Base-by-base conservation (phyloP, 345 rosid genomes). In the Excoecaria cochinchinensis region DNA sequence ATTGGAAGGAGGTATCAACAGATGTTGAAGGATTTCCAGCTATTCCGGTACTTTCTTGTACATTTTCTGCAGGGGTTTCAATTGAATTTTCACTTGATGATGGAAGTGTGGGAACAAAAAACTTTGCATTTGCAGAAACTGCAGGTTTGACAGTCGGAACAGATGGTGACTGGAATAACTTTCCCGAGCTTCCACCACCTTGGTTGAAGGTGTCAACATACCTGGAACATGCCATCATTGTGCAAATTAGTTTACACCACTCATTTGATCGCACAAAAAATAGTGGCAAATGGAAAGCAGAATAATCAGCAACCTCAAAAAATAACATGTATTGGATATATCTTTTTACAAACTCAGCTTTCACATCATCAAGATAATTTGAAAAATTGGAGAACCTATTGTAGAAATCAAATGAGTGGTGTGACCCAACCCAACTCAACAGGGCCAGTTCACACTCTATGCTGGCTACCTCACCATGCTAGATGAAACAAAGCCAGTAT, bases 201-300 rank as follows among this genome's bases (percentile, higher is more conserved):
- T 90, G 81, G 88, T 86, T 89, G 85, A 78, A 93, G 76, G 97
- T 92, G 85, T 90, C 97, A 50, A 91, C 97, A 60, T 89, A 93
- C 87, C 95, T 89, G 89, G 76, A 75, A 70, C 62, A 69, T 48
- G 46, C 25, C 67, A 25, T 56, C 38, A 38, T 63, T 70, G 38
- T 47, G 39, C 38, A 71, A 51, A 17, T 69, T 51, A 15, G 56
- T 14, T 22, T 42, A 4, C 13, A 12, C 70, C 58, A 13, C 42
- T 50, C 56, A 44, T 55, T 64, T 21, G 17, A 61, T 62, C 17
- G 52, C 40, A 11, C 69, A 69, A 63, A n/a, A 76, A 6, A 7
- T 13, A 47, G 10, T 11, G 5, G 6, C 4, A 15, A 40, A 53
- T 53, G 12, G 39, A n/a, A n/a, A 73, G 75, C 19, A 70, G 64